A percentile compares a stretch with the other conserved stretches of the same genome.
Evolutionary conservation across 139 green algal genomes (phyloP).

Genomic region (Chlorella sp.): DNA sequence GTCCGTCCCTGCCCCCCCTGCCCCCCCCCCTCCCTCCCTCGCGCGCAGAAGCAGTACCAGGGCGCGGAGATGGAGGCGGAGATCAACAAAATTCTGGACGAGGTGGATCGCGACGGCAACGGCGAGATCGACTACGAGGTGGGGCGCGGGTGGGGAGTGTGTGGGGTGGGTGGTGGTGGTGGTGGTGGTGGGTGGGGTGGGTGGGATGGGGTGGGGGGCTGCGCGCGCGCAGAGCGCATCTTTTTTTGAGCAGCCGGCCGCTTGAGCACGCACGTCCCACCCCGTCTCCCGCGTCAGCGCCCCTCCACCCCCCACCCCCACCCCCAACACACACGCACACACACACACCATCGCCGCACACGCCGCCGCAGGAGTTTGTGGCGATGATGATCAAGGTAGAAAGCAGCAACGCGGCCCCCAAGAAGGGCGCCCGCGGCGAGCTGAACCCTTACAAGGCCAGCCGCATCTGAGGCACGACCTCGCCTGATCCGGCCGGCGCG

Average conservation of each 20-base stretch:
- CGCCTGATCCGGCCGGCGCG: no score
- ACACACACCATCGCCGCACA: no score
- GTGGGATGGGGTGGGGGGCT: no score
- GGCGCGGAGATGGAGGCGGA: conserved; percentile 38
- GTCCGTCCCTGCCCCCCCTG: not conserved
- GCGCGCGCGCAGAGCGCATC: no score
- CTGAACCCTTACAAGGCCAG: conserved; percentile 43
- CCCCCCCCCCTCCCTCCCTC: not conserved
- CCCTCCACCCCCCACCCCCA: no score
- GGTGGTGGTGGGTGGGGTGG: no score
- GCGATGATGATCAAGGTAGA: conserved; percentile 57
- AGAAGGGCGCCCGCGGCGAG: conserved; percentile 11
- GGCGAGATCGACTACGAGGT: conserved; percentile 80
- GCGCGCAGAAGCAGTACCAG: not conserved
- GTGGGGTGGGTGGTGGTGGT: no score
- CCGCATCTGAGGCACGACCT: not conserved
- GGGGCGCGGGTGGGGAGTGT: no score
- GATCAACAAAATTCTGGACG: conserved; percentile 46
- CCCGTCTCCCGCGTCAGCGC: no score
- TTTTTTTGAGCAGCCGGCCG: no score
- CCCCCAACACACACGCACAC: no score
- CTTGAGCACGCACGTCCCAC: no score
- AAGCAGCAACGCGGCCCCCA: not conserved
- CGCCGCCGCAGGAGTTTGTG: conserved; percentile 83
- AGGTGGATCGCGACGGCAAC: conserved; percentile 74